Evolutionary conservation across 129 eudicot species (phyloP).

Genomic region (Flaveria trinervia): DNA sequence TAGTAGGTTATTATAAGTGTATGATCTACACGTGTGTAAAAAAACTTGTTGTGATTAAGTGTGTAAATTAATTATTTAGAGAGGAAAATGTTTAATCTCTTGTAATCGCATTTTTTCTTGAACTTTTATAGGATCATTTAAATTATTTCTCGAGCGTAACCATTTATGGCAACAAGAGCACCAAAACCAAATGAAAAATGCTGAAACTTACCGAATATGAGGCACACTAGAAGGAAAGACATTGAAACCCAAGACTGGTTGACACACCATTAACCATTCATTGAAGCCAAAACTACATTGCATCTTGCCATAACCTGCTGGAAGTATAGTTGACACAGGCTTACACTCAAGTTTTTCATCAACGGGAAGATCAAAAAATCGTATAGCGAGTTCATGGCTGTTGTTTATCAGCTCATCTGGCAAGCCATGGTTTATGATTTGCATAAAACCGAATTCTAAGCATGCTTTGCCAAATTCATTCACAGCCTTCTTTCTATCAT

Average conservation of each 20-base stretch:
- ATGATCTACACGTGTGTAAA: too few species aligned
- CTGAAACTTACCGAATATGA: conserved; percentile 11
- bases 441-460: conserved; percentile 31
- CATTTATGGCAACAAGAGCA: background rate
- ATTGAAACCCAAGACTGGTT: conserved; percentile 31
- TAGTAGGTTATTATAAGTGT: too few species aligned
- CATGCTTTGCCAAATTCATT: conserved; percentile 32
- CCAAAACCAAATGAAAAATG: background rate
- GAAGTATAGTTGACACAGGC: conserved; percentile 28
- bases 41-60: too few species aligned
- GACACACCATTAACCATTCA: conserved; percentile 36
- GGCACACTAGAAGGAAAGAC: conserved; percentile 24
- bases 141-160: background rate
- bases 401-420: conserved; percentile 1
- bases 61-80: too few species aligned
- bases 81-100: too few species aligned
- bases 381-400: conserved; percentile 9
- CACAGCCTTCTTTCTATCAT: conserved; percentile 20
- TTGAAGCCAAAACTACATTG: conserved; percentile 21
- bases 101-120: too few species aligned
- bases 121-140: too few species aligned
- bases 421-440: conserved; percentile 35
- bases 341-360: conserved; percentile 24
- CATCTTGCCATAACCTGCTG: conserved; percentile 36
- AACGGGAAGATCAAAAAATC: conserved; percentile 18